Conservation (phyloP, 176 grass and related monocot genomes). For the Lolium perenne region DNA sequence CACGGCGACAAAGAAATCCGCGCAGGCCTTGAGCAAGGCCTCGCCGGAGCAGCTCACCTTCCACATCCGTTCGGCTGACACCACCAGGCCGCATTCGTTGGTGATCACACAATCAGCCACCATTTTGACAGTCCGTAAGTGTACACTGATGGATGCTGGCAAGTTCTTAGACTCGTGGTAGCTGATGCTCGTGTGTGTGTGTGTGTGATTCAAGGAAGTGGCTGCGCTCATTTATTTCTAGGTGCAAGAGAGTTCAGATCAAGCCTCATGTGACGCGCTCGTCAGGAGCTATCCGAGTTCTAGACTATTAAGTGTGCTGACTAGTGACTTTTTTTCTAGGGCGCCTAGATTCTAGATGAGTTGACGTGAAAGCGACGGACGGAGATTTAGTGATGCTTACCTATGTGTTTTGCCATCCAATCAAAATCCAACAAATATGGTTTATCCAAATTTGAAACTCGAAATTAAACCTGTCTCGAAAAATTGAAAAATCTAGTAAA, state of each 20-base stretch:
- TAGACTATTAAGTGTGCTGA: too few relatives aligned
- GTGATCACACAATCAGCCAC: conserved; percentile 6
- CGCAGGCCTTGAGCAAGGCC: conserved; percentile 17
- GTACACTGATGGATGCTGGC: too few relatives aligned
- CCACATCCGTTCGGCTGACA: conserved; percentile 41
- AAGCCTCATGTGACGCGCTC: background rate
- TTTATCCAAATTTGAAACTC: too few relatives aligned
- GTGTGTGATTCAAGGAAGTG: background rate
- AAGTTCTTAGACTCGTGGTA: background rate
- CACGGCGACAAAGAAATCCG: conserved; percentile 21
- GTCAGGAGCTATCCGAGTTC: too few relatives aligned
- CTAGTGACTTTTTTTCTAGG: too few relatives aligned
- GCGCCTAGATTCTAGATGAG: too few relatives aligned
- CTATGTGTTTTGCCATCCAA: too few relatives aligned
- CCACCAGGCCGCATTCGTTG: conserved; percentile 21
- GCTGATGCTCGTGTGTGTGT: background rate
- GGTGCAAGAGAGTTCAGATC: background rate
- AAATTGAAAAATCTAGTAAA: too few relatives aligned
- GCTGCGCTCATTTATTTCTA: background rate
- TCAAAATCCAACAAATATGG: too few relatives aligned
- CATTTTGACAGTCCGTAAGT: conserved; percentile 3
- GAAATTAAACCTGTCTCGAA: too few relatives aligned
- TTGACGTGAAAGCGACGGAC: too few relatives aligned
- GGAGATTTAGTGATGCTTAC: too few relatives aligned
- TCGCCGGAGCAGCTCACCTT: background rate